A percentile compares a stretch with the other conserved stretches of the same genome.
Evolutionary conservation across 2,329 filamentous ascomycete species (phyloP).

Genomic region (Diaporthe batatas): DNA sequence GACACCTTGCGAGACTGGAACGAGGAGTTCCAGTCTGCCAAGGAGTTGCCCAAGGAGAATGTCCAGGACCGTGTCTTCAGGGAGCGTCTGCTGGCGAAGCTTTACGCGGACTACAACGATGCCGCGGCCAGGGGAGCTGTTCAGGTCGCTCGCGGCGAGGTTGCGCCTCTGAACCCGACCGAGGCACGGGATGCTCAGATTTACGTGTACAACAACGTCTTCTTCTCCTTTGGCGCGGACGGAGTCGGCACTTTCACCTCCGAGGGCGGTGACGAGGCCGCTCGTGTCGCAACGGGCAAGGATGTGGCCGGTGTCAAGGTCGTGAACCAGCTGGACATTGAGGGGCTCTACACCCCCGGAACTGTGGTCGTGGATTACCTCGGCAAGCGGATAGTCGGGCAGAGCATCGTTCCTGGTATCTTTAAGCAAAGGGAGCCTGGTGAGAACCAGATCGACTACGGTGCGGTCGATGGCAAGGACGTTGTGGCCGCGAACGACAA

Average conservation of each 20-base stretch:
- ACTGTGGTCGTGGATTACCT: conserved; percentile 98
- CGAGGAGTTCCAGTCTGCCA: conserved; percentile 97
- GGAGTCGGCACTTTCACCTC: conserved; percentile 97
- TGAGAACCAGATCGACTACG: conserved; percentile 99
- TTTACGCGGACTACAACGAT: conserved; percentile 98
- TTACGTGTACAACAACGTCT: conserved; percentile 99
- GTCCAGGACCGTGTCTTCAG: conserved; percentile 97
- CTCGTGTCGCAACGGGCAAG: conserved; percentile 94
- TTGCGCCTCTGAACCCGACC: conserved; percentile 93
- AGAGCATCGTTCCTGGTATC: conserved; percentile 98
- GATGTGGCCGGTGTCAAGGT: conserved; percentile 94
- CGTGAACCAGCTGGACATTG: conserved; percentile 97
- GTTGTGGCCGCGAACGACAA: conserved; percentile 90
- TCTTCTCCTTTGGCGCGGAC: conserved; percentile 98
- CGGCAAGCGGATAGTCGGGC: conserved; percentile 95
- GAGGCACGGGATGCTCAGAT: conserved; percentile 95
- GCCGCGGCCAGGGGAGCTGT: conserved; percentile 93
- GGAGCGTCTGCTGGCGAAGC: conserved; percentile 92
- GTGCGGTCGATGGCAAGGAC: conserved; percentile 97
- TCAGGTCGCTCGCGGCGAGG: conserved; percentile 91
- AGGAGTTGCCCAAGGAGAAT: conserved; percentile 91
- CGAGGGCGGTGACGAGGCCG: conserved; percentile 96
- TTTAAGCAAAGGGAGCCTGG: conserved; percentile 98
- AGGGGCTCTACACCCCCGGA: conserved; percentile 92
- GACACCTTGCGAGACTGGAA: conserved; percentile 99